Base-by-base conservation (phyloP, 2,329 filamentous ascomycete species). In the Colletotrichum sp. region DNA sequence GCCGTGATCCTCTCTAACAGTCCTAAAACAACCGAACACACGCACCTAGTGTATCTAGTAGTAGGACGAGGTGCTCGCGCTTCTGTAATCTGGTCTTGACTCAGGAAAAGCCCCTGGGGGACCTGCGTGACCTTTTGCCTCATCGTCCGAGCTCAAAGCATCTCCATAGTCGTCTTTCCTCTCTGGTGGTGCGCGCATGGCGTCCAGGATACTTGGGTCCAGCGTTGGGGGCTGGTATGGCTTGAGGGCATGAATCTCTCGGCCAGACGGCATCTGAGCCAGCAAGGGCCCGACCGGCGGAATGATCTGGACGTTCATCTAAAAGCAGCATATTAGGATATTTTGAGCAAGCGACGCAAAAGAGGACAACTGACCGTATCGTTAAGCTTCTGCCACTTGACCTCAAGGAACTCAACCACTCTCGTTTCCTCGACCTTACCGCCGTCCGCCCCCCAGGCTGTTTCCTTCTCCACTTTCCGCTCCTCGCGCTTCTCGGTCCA, bases 381-480 rank as follows among this genome's bases (percentile, higher is more conserved):
- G 82, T 99, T 99, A 85, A 96, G 92, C 86, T 96, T 97, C 77
- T 92, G 92, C 96, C 97, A 98, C 83, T 98, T 98, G 48, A 89
- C 90, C 80, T 98, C 92, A 39, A 99, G 86, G 92, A 97, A 95
- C 80, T 97, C 95, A 68, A 98, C 89, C 4, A 99, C 94, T 71
- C 96, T 90, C 3, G 90, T 92, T 85, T 99, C 97, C 83, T 99
- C 97, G 22, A 95, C 85, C 80, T 91, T 93, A 2, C 97, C 96
- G 0, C 93, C 96, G 84, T 98, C 96, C 62, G 93, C 88, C 0
- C 96, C 96, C 95, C 95, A 97, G 32, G 87, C 88, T 2, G 88
- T 86, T 62, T 92, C 94, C 82, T 92, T 95, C 79, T 96, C 95
- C 30, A 98, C 90, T 79, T 92, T 93, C 62, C 91, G 91, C 80